Conservation (phyloP, 2,329 filamentous ascomycete species). For the Pseudopithomyces maydicus region DNA sequence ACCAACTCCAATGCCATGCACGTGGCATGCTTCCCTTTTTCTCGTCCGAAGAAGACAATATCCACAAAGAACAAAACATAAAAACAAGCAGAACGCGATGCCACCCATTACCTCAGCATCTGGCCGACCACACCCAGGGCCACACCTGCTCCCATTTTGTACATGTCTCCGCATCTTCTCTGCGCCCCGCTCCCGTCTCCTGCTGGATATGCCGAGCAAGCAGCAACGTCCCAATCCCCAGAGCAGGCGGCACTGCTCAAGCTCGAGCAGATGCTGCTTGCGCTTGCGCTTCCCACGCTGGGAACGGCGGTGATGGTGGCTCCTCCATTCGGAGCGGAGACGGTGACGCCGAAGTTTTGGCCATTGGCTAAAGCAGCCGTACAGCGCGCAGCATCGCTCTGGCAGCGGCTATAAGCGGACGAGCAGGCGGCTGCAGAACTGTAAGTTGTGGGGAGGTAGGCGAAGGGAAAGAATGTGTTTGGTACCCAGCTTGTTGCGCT, state of each 20-base stretch:
- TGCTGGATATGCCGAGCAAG: slow-evolving; percentile 50
- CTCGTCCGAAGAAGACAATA: background rate
- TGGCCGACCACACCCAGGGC: slow-evolving; percentile 52
- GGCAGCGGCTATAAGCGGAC: slow-evolving; percentile 59
- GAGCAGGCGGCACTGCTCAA: slow-evolving; percentile 54
- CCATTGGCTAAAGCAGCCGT: slow-evolving; percentile 52
- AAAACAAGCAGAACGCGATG: background rate
- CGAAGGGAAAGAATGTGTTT: slow-evolving; percentile 58
- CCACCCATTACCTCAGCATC: slow-evolving; percentile 22
- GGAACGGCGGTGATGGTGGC: slow-evolving; percentile 54
- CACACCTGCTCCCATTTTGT: slow-evolving; percentile 26
- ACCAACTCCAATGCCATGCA: background rate
- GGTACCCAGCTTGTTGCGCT: slow-evolving; percentile 47
- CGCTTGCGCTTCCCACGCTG: slow-evolving; percentile 33
- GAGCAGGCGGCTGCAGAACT: slow-evolving; percentile 57
- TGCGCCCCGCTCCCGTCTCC: slow-evolving; percentile 38
- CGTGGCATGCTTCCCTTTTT: background rate
- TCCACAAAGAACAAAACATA: slow-evolving; percentile 1
- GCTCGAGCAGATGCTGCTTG: slow-evolving; percentile 40
- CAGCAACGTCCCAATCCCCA: slow-evolving; percentile 50
- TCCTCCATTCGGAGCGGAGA: slow-evolving; percentile 55
- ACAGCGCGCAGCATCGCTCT: slow-evolving; percentile 50
- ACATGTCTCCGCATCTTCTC: slow-evolving; percentile 21
- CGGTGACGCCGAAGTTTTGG: slow-evolving; percentile 55
- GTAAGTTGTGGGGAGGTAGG: slow-evolving; percentile 60